phyloP scores from a whole-genome alignment of 2,329 filamentous ascomycete genomes.

The Microdochium paspali region DNA sequence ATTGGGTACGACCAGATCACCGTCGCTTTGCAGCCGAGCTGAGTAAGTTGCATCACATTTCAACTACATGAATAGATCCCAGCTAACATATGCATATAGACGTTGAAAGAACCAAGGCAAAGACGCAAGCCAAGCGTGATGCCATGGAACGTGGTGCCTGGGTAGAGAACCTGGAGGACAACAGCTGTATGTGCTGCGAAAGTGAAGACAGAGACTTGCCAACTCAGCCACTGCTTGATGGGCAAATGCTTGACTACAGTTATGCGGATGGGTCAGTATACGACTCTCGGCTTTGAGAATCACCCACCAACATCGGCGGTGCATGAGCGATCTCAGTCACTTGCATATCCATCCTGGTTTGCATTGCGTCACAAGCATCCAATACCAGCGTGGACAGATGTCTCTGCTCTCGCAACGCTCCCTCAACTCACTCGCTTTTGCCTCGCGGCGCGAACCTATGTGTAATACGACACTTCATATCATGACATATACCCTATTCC shows the following conservation, averaged over 20 bases:
- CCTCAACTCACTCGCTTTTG: too few species aligned
- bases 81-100: constrained; percentile 4
- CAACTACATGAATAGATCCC: neutral
- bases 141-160: constrained; percentile 10
- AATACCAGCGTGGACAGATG: too few species aligned
- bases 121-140: constrained; percentile 5
- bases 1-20: constrained; percentile 30
- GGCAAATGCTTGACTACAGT: neutral
- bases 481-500: too few species aligned
- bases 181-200: constrained; percentile 15
- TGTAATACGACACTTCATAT: too few species aligned
- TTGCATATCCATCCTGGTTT: too few species aligned
- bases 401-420: too few species aligned
- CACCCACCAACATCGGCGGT: too few species aligned
- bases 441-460: too few species aligned
- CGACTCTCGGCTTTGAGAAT: neutral
- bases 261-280: neutral
- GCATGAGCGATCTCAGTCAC: too few species aligned
- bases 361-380: too few species aligned
- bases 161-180: constrained; percentile 9
- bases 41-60: constrained; percentile 22
- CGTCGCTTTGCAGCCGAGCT: constrained; percentile 27
- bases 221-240: neutral
- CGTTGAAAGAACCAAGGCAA: constrained; percentile 9
- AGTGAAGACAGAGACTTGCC: neutral